These are phyloP conservation scores for Fraxinus albicans DNA, from an alignment of 305 asterid species.

Conservation along the genomic window DNA sequence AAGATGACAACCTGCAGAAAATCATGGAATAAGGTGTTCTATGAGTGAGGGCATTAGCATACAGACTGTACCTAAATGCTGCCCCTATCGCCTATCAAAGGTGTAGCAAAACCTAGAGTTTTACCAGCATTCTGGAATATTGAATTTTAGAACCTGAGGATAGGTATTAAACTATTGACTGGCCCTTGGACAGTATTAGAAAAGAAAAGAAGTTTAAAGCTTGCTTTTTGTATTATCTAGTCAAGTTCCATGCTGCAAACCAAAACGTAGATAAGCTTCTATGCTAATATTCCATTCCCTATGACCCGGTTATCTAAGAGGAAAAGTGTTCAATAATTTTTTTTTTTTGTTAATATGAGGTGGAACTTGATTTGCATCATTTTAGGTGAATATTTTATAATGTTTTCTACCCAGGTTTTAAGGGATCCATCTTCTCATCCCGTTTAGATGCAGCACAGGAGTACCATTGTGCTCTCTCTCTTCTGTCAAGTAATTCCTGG, in stretches of 20 bases:
- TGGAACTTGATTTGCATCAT: not conserved
- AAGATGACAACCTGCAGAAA: not conserved
- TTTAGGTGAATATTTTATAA: not conserved
- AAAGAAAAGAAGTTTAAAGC: not conserved
- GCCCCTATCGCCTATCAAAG: not conserved
- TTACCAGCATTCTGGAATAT: not conserved
- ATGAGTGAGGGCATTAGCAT: not conserved
- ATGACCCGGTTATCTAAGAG: not conserved
- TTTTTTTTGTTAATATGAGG: not conserved
- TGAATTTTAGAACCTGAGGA: not conserved
- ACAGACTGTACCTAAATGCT: not conserved
- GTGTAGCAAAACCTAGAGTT: not conserved
- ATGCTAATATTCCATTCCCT: not conserved
- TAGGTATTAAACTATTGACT: not conserved
- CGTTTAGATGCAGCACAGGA: slow-evolving; percentile 57
- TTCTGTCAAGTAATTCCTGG: slow-evolving; percentile 88
- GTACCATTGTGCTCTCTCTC: slow-evolving; percentile 95
- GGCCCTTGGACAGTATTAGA: not conserved
- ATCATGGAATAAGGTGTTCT: not conserved
- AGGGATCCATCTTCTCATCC: slow-evolving; percentile 49
- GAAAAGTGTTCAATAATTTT: not conserved
- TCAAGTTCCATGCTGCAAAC: not conserved
- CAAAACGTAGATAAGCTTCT: not conserved
- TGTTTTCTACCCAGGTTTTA: slow-evolving; percentile 39
- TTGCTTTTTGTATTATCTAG: not conserved